Conservation (phyloP, 2,329 filamentous ascomycete genomes). For the Metarhizium humberi region DNA sequence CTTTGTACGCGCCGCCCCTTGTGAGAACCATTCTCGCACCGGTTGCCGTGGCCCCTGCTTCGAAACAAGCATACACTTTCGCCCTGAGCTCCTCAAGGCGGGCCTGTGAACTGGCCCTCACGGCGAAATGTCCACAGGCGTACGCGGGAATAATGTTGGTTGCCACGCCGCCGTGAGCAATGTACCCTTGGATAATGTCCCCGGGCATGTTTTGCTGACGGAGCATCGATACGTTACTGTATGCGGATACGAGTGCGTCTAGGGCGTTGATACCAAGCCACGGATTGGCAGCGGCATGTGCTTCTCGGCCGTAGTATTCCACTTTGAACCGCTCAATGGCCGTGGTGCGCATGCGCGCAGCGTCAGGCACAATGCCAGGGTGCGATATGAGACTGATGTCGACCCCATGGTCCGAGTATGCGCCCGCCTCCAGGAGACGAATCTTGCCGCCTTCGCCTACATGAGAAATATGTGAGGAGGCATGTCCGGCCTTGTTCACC, state of each 20-base stretch:
- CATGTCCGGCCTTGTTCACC: neutral
- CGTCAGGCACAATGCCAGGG: constrained; percentile 26
- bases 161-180: constrained; percentile 39
- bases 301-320: constrained; percentile 43
- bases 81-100: constrained; percentile 28
- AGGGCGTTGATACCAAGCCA: constrained; percentile 50
- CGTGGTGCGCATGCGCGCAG: constrained; percentile 39
- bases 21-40: constrained; percentile 35
- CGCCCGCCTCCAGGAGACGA: constrained; percentile 29
- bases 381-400: constrained; percentile 13
- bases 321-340: constrained; percentile 39
- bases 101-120: constrained; percentile 32
- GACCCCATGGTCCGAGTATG: constrained; percentile 16
- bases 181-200: constrained; percentile 38
- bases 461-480: neutral
- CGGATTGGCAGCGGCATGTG: constrained; percentile 44
- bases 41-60: constrained; percentile 26
- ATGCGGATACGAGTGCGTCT: constrained; percentile 41
- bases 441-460: constrained; percentile 38
- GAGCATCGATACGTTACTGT: constrained; percentile 37
- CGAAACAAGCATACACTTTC: constrained; percentile 31
- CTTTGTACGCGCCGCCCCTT: constrained; percentile 33
- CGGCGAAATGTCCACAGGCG: constrained; percentile 32
- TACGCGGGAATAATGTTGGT: constrained; percentile 46
- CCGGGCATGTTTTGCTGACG: constrained; percentile 44